Conservation (phyloP, 2,329 filamentous ascomycete species). For the Paecilomyces formosus region DNA sequence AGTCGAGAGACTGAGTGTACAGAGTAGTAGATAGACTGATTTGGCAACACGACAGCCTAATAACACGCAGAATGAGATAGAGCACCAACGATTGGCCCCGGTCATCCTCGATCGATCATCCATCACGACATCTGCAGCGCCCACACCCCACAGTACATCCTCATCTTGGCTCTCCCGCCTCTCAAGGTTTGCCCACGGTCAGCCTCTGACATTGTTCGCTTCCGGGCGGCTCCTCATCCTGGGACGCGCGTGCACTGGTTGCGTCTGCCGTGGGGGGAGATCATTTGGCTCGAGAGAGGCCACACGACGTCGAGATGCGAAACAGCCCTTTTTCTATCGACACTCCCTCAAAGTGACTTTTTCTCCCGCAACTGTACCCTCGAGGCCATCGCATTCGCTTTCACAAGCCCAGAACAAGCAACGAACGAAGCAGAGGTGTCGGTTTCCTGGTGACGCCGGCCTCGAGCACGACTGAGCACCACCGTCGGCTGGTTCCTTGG, state of each 20-base stretch:
- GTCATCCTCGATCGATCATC: neutral
- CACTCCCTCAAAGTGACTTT: neutral
- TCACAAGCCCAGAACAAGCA: neutral
- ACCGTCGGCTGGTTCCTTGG: neutral
- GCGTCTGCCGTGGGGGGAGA: neutral
- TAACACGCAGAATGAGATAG: neutral
- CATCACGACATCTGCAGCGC: neutral
- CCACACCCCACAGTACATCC: neutral
- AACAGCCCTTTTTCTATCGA: neutral
- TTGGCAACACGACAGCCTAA: neutral
- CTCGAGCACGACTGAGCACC: neutral
- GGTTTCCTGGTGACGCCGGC: neutral
- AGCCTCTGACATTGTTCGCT: neutral
- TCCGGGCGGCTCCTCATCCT: neutral
- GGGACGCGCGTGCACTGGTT: neutral
- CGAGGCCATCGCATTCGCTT: neutral
- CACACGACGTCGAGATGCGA: neutral
- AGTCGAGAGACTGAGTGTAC: neutral
- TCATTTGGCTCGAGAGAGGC: neutral
- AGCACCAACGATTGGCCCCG: neutral
- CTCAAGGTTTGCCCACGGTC: neutral
- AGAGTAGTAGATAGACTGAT: neutral
- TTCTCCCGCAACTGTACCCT: neutral
- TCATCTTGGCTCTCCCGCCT: neutral
- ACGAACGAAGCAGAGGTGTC: neutral